phyloP scores from a whole-genome alignment of 2,329 filamentous ascomycete genomes.

The Penicillium sp. region DNA sequence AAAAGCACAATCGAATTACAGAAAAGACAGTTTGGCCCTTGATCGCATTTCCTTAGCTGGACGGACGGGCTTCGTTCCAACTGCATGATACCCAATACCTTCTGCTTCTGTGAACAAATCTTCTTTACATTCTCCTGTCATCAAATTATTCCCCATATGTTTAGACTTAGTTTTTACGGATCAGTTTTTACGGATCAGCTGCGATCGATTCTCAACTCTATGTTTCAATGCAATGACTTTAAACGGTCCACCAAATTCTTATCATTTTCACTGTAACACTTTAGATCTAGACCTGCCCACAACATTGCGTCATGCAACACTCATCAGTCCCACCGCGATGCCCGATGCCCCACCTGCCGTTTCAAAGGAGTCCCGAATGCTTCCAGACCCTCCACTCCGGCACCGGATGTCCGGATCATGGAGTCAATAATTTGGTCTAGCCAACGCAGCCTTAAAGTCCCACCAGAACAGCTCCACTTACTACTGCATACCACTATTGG shows the following conservation, averaged over 20 bases:
- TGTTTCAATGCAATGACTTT: background rate
- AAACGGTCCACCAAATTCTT: background rate
- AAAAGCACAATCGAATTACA: background rate
- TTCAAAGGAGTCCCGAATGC: background rate
- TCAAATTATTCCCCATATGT: constrained; percentile 2
- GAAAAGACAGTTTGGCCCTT: constrained; percentile 1
- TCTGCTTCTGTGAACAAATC: constrained; percentile 6
- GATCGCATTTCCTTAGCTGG: constrained; percentile 10
- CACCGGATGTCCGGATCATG: background rate
- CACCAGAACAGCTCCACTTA: background rate
- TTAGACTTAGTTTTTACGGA: background rate
- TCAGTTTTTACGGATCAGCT: too few relatives aligned
- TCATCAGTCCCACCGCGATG: background rate
- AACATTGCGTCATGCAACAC: constrained; percentile 1
- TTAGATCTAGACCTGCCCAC: background rate
- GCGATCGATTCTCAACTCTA: constrained; percentile 9
- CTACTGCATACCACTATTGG: background rate
- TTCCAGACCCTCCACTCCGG: background rate
- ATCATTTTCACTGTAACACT: background rate
- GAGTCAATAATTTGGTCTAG: background rate
- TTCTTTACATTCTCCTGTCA: constrained; percentile 3
- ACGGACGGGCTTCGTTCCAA: constrained; percentile 12
- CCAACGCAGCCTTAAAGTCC: background rate
- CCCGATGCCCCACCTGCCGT: background rate
- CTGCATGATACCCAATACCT: constrained; percentile 21